Conservation (phyloP, 164 flowering plant genomes). For the Dillenia suffruticosa region DNA sequence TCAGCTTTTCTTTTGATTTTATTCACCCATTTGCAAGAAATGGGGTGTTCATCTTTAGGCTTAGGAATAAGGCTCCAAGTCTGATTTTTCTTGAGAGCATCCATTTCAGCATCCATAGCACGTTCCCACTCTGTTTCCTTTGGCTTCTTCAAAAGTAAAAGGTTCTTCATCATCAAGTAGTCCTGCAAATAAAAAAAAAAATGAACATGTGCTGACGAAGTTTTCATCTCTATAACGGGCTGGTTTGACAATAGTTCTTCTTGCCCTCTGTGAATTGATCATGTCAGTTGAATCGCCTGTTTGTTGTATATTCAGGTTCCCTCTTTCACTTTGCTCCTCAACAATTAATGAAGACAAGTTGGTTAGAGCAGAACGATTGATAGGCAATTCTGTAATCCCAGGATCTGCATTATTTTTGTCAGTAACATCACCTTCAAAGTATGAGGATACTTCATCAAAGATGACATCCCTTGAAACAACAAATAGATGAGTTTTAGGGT, state of each 20-base stretch:
- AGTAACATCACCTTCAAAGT: neutral
- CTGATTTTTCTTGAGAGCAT: constrained; percentile 12
- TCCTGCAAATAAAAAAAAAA: constrained; percentile 16
- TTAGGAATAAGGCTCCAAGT: constrained; percentile 21
- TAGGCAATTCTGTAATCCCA: neutral
- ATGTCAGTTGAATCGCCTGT: neutral
- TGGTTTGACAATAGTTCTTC: neutral
- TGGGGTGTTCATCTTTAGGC: constrained; percentile 5
- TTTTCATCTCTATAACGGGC: neutral
- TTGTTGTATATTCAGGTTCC: neutral
- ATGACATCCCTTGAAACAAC: constrained; percentile 15
- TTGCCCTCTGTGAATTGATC: neutral
- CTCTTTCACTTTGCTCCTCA: neutral
- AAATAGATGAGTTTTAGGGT: constrained; percentile 12
- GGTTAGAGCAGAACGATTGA: neutral
- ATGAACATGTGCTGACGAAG: neutral
- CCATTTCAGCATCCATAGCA: constrained; percentile 15
- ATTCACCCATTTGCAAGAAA: constrained; percentile 20
- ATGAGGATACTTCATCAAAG: constrained; percentile 14
- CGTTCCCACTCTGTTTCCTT: constrained; percentile 12
- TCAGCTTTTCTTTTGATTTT: constrained; percentile 8
- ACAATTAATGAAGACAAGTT: neutral
- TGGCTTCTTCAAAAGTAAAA: constrained; percentile 13
- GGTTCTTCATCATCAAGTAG: constrained; percentile 11
- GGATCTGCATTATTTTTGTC: neutral